Percentiles rank a stretch among this genome's conserved stretches.
These are phyloP conservation scores for Arxiozyma slooffiae DNA, from an alignment of 1,139 yeast genomes.

Conservation along the genomic window DNA sequence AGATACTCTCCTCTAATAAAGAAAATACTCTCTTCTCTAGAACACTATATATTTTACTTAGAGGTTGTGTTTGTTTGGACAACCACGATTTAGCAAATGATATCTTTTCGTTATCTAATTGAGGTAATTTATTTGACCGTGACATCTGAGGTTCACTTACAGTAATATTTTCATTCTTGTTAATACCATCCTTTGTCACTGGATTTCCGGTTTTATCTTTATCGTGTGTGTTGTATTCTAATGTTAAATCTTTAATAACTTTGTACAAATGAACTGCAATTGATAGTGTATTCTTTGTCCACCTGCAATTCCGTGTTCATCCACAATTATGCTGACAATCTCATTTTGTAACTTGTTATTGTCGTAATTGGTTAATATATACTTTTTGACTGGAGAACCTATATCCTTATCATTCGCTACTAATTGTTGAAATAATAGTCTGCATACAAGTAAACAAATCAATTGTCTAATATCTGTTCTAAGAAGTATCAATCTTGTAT, in stretches of 20 bases:
- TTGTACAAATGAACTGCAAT: slow-evolving; percentile 65
- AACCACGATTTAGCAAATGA: slow-evolving; percentile 75
- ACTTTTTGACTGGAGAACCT: slow-evolving; percentile 22
- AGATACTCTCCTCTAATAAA: slow-evolving; percentile 25
- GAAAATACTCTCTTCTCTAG: slow-evolving; percentile 62
- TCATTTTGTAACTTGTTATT: slow-evolving; percentile 41
- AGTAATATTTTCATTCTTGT: not conserved
- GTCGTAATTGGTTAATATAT: slow-evolving; percentile 21
- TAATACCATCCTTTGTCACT: not conserved
- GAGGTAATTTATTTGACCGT: slow-evolving; percentile 5
- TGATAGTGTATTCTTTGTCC: slow-evolving; percentile 75
- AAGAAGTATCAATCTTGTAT: slow-evolving; percentile 62
- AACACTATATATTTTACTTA: slow-evolving; percentile 66
- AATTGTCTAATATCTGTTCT: slow-evolving; percentile 81
- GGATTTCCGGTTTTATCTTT: not conserved
- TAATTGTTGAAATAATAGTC: slow-evolving; percentile 63
- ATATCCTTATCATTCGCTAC: slow-evolving; percentile 36
- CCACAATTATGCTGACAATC: slow-evolving; percentile 70
- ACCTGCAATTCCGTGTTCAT: slow-evolving; percentile 74
- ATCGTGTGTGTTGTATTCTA: slow-evolving; percentile 11
- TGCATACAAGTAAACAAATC: slow-evolving; percentile 69
- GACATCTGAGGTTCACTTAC: slow-evolving; percentile 9
- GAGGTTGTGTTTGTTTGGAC: slow-evolving; percentile 75
- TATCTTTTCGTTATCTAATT: slow-evolving; percentile 31
- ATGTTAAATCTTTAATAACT: slow-evolving; percentile 27